Evolutionary conservation across 306 rosid genomes (phyloP).

Genomic region (Leucaena leucocephala): DNA sequence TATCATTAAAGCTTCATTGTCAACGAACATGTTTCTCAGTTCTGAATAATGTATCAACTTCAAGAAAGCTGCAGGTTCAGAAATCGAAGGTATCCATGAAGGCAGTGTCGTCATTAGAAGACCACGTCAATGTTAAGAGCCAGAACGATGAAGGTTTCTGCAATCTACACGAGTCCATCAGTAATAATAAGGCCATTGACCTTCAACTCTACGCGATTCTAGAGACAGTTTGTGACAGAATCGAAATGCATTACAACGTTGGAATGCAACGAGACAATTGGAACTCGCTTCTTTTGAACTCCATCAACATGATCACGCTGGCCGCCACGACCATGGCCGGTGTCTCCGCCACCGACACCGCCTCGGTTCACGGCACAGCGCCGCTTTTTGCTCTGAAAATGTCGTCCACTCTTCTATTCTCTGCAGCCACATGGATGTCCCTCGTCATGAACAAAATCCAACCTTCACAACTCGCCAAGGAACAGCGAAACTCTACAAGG

Average conservation of each 20-base stretch:
- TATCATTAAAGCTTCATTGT: constrained; percentile 33
- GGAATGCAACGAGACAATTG: constrained; percentile 62
- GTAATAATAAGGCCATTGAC: background rate
- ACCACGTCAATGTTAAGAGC: background rate
- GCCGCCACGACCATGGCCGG: constrained; percentile 57
- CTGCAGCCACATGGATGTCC: constrained; percentile 61
- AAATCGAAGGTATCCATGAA: constrained; percentile 19
- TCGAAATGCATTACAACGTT: constrained; percentile 68
- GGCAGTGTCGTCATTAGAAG: background rate
- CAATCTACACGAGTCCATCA: background rate
- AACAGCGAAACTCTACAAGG: constrained; percentile 59
- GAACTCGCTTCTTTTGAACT: constrained; percentile 61
- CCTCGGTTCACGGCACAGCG: background rate
- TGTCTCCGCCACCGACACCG: constrained; percentile 28
- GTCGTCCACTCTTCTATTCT: constrained; percentile 54
- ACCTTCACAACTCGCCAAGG: constrained; percentile 75
- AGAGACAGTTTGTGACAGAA: constrained; percentile 59
- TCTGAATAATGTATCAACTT: constrained; percentile 12
- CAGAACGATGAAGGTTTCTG: background rate
- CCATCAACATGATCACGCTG: constrained; percentile 69
- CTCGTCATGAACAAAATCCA: constrained; percentile 65
- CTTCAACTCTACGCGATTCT: constrained; percentile 55
- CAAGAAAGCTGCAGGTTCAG: constrained; percentile 20
- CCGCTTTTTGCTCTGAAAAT: constrained; percentile 47
- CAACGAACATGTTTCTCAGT: constrained; percentile 28